Evolutionary conservation across 2,329 filamentous ascomycete genomes (phyloP).

Genomic region (Rhinocladiella similis): DNA sequence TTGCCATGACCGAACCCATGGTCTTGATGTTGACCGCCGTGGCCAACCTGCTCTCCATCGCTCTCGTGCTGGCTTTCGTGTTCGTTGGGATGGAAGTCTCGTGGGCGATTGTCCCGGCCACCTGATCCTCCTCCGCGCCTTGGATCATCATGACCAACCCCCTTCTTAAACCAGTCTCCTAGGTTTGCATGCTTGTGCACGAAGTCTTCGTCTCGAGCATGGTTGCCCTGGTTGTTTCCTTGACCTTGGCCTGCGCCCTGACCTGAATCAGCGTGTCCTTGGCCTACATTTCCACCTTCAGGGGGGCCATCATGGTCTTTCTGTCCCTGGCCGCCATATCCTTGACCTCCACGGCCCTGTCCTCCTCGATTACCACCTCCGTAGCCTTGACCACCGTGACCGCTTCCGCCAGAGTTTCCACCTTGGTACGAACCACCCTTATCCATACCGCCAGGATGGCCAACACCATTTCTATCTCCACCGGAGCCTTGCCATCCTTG

Average conservation of each 20-base stretch:
- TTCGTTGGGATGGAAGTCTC: background rate
- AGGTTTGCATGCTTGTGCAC: background rate
- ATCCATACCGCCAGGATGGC: background rate
- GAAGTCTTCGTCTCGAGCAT: background rate
- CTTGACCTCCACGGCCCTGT: background rate
- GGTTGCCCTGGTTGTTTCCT: background rate
- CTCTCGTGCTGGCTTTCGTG: background rate
- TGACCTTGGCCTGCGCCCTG: background rate
- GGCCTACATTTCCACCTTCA: background rate
- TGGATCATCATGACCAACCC: background rate
- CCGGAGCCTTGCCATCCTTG: conserved; percentile 8
- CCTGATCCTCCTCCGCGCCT: background rate
- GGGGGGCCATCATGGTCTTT: background rate
- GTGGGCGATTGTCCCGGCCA: background rate
- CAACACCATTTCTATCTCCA: background rate
- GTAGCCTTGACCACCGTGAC: background rate
- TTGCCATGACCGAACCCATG: background rate
- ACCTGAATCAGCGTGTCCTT: background rate
- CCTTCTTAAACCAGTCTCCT: background rate
- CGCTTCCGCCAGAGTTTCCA: background rate
- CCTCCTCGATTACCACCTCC: background rate
- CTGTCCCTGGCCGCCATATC: background rate
- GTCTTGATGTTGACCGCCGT: background rate
- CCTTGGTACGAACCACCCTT: background rate
- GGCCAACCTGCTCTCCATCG: background rate